Conservation (phyloP, 2,329 filamentous ascomycete species). For the Leptographium flavum region DNA sequence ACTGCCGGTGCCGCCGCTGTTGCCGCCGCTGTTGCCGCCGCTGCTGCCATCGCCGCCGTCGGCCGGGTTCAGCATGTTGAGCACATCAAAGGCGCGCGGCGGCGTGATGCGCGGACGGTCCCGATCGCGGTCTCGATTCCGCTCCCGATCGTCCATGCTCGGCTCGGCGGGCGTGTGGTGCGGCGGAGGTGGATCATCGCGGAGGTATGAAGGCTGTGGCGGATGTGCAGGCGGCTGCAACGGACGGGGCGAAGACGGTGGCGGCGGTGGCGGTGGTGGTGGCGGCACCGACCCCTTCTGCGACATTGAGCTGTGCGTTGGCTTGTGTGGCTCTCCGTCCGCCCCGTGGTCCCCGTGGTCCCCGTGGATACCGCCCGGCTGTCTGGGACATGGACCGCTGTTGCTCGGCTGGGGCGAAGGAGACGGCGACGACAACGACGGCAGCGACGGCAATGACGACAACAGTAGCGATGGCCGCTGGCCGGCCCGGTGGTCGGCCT, state of each 20-base stretch:
- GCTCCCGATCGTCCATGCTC: conserved; percentile 7
- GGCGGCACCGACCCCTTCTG: conserved; percentile 39
- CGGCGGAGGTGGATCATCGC: conserved; percentile 6
- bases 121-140: too few relatives aligned
- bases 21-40: too few relatives aligned
- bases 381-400: conserved; percentile 41
- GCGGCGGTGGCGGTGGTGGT: conserved; percentile 12
- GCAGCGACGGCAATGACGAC: neutral
- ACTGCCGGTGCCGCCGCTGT: too few relatives aligned
- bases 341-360: too few relatives aligned
- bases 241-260: conserved; percentile 1
- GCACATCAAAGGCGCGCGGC: conserved; percentile 24
- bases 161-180: conserved; percentile 7
- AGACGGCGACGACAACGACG: neutral
- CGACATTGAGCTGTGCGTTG: conserved; percentile 48
- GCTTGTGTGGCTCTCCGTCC: too few relatives aligned
- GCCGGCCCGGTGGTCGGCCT: too few relatives aligned
- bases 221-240: too few relatives aligned
- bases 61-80: conserved; percentile 29
- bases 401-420: conserved; percentile 5
- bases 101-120: conserved; percentile 15
- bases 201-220: conserved; percentile 1
- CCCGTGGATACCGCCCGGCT: conserved; percentile 32
- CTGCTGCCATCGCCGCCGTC: conserved; percentile 10
- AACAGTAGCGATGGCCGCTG: neutral